A percentile compares a stretch with the other conserved stretches of the same genome.
Conservation (phyloP, 164 flowering plant species). For the Annona cherimola region DNA sequence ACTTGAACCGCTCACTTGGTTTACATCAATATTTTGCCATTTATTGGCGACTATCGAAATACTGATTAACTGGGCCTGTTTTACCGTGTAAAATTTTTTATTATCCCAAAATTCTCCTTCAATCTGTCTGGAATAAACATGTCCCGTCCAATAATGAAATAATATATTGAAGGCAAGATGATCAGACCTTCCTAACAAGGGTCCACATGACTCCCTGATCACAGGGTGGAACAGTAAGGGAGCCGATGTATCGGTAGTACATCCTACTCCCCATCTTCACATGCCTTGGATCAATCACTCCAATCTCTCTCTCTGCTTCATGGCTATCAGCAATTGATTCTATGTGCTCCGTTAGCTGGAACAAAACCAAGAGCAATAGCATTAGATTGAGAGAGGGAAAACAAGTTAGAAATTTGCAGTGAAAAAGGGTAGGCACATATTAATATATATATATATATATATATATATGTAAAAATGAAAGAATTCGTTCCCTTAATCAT, state of each 20-base stretch:
- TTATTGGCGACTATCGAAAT: neutral
- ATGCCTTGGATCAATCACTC: constrained; percentile 26
- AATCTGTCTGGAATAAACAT: neutral
- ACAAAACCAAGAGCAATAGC: neutral
- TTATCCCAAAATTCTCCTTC: too few species aligned
- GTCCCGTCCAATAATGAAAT: neutral
- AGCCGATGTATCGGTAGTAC: constrained; percentile 44
- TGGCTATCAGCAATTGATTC: constrained; percentile 10
- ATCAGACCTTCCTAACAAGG: constrained; percentile 36
- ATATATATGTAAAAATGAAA: neutral
- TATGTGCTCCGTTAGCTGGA: constrained; percentile 24
- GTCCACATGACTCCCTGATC: constrained; percentile 48
- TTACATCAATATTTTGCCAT: neutral
- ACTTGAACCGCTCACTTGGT: too few species aligned
- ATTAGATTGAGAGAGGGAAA: too few species aligned
- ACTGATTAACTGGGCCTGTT: neutral
- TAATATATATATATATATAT: neutral
- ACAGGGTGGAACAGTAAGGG: constrained; percentile 44
- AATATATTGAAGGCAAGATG: neutral
- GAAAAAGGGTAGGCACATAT: neutral
- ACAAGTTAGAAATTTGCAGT: neutral
- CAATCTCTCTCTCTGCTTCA: constrained; percentile 15
- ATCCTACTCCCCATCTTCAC: constrained; percentile 24
- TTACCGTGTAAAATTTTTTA: too few species aligned
- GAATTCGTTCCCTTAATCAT: neutral